Percentiles rank a stretch among this genome's conserved stretches.
phyloP scores from a whole-genome alignment of 345 rosid genomes.

The Lenwebbia sp. region DNA sequence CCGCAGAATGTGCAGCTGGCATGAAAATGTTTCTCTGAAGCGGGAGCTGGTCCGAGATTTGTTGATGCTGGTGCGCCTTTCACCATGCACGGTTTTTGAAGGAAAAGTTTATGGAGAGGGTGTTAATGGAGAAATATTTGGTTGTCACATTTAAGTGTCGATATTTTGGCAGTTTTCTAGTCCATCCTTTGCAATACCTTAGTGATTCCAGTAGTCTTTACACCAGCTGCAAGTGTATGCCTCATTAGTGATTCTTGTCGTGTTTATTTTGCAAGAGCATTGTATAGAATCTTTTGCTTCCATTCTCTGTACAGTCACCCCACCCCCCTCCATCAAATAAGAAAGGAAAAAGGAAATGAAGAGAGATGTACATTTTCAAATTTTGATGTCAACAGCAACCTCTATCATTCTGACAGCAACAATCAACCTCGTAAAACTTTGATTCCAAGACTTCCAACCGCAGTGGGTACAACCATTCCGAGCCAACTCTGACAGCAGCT shows the following conservation, averaged over 20 bases:
- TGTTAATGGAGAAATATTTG: not conserved
- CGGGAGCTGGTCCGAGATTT: not conserved
- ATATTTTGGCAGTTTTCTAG: not conserved
- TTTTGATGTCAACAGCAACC: too few species aligned
- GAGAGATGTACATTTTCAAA: too few species aligned
- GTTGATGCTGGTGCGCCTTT: not conserved
- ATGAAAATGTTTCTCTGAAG: not conserved
- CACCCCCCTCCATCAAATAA: too few species aligned
- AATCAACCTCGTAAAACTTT: too few species aligned
- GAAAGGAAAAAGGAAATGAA: too few species aligned
- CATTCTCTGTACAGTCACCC: not conserved
- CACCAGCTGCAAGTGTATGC: not conserved
- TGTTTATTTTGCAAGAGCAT: not conserved
- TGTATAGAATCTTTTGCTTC: not conserved
- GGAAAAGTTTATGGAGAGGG: not conserved
- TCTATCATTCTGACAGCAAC: too few species aligned
- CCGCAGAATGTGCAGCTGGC: not conserved
- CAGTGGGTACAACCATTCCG: too few species aligned
- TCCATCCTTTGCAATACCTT: not conserved
- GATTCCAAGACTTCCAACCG: too few species aligned
- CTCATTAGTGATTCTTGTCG: not conserved
- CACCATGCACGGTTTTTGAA: not conserved
- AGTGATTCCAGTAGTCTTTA: not conserved
- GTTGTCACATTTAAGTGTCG: not conserved
- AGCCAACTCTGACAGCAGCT: too few species aligned